Base-by-base conservation (phyloP, 2,329 filamentous ascomycete species). In the Claviceps sp. region DNA sequence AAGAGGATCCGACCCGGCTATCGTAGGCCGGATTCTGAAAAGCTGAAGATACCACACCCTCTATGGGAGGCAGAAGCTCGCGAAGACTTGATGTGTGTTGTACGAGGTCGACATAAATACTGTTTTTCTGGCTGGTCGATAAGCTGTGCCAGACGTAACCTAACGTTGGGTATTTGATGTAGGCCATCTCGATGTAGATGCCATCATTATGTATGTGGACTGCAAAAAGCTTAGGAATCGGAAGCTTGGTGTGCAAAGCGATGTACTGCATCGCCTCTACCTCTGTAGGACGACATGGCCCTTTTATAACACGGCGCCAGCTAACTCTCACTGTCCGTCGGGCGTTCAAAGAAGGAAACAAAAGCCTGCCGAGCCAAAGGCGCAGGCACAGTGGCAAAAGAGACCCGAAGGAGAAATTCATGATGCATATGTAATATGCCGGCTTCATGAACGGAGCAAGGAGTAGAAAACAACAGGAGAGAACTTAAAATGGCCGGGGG, bases 251-350 rank as follows among this genome's bases (percentile, higher is more conserved):
- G 47, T 64, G 54, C 45, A 45, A 36, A 39, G 60, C 57, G 50
- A 65, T 51, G 47, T 64, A 66, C 48, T 59, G 57, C 58, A 65
- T 60, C 13, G 61, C 62, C 49, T 64, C 62, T 4, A 64, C 52
- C 53, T 65, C 61, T 1, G 58, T 49, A 5, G 60, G 61, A 17
- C 56, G 50, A 50, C 60, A 62, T 56, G 61, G 62, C 52, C 62
- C 61, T 51, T 63, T 64, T 53, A 64, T 61, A 48, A 64, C 36
- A 39, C 62, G 59, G 48, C 61, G 55, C 59, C 55, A 57, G 55
- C 62, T 64, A 1, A 63, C 59, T 55, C 62, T 58, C 1, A 55
- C 26, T 11, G 50, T 51, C 7, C 14, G 40, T 22, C 50, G 51
- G 16, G 46, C 55, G 20, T 57, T 17, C 14, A 26, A 53, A n/a